These are phyloP conservation scores for Picea glauca DNA, from an alignment of 75 land plant species.

Conservation along the genomic window DNA sequence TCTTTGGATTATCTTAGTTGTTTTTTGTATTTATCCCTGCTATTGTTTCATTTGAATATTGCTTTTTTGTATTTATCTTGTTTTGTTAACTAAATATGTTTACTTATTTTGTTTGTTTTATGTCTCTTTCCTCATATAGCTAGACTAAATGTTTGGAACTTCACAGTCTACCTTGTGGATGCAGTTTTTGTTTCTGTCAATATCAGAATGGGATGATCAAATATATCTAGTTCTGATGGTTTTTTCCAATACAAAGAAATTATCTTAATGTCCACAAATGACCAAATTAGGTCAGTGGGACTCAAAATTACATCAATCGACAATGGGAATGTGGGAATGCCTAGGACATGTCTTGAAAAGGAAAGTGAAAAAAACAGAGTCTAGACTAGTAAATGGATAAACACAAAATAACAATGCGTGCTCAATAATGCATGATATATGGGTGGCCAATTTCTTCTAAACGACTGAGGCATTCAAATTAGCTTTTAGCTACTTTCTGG, in stretches of 20 bases:
- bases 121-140: background rate
- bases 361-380: no score
- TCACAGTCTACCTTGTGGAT: background rate
- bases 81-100: background rate
- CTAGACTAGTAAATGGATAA: no score
- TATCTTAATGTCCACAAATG: no score
- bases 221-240: background rate
- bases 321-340: no score
- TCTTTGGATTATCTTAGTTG: background rate
- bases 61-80: background rate
- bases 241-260: background rate
- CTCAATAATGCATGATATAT: background rate
- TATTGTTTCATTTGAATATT: background rate
- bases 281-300: no score
- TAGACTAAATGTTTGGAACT: background rate
- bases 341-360: no score
- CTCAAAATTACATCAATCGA: no score
- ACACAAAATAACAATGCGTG: background rate
- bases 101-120: background rate
- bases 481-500: background rate
- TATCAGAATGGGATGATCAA: background rate
- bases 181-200: background rate
- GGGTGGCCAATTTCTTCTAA: background rate
- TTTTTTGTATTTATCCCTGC: background rate
- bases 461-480: background rate